Evolutionary conservation across 1,139 yeast genomes (phyloP).

Genomic region (Candida sp.): DNA sequence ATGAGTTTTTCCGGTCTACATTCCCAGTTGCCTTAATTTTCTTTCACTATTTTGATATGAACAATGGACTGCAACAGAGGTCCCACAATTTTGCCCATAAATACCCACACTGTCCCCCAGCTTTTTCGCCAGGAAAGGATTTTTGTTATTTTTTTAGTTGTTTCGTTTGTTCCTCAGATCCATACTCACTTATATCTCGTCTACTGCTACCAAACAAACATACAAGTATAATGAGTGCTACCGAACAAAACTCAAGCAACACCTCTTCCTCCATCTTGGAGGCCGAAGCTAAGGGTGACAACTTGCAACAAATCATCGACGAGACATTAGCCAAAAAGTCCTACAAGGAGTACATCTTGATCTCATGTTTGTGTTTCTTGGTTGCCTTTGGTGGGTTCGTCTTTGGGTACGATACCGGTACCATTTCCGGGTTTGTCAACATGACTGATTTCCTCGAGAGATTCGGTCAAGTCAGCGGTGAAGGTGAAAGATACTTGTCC

Average conservation of each 20-base stretch:
- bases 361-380: slow-evolving; percentile 40
- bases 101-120: slow-evolving; percentile 4
- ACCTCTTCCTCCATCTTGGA: slow-evolving; percentile 12
- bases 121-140: too few relatives aligned
- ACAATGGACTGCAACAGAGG: background rate
- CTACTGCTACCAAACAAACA: background rate
- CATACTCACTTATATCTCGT: background rate
- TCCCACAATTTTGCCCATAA: slow-evolving; percentile 3
- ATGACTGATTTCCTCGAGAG: slow-evolving; percentile 53
- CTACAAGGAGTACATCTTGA: slow-evolving; percentile 31
- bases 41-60: background rate
- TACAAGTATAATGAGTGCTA: slow-evolving; percentile 2
- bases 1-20: background rate
- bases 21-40: background rate
- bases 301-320: slow-evolving; percentile 14
- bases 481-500: slow-evolving; percentile 36
- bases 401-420: slow-evolving; percentile 77
- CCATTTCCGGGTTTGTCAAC: slow-evolving; percentile 68
- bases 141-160: background rate
- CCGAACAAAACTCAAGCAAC: slow-evolving; percentile 1
- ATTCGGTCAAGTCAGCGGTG: slow-evolving; percentile 43
- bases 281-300: slow-evolving; percentile 6
- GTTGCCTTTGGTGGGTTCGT: slow-evolving; percentile 67
- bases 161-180: background rate
- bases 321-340: slow-evolving; percentile 21